Evolutionary conservation across 2,329 filamentous ascomycete genomes (phyloP).

Genomic region (Alternaria sp.): DNA sequence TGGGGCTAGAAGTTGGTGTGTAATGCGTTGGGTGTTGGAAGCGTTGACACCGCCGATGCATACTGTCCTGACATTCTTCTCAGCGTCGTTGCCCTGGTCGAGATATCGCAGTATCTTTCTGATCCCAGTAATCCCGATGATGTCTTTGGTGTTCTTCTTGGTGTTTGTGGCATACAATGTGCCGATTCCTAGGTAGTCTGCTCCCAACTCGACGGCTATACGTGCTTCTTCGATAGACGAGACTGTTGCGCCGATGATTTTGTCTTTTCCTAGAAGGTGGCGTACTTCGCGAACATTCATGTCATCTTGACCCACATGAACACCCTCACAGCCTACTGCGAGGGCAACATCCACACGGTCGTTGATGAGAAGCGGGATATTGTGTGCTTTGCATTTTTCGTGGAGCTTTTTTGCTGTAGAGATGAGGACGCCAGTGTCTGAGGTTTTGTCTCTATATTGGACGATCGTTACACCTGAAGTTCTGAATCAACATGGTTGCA

Average conservation of each 20-base stretch:
- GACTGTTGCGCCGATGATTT: constrained; percentile 91
- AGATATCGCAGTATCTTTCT: constrained; percentile 72
- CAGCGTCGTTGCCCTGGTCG: constrained; percentile 44
- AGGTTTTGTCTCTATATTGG: constrained; percentile 89
- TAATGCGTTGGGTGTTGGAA: constrained; percentile 75
- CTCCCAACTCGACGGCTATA: constrained; percentile 76
- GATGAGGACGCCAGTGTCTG: constrained; percentile 76
- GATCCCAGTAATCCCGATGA: constrained; percentile 78
- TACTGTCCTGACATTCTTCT: constrained; percentile 63
- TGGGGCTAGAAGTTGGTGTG: constrained; percentile 71
- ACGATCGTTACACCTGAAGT: constrained; percentile 75
- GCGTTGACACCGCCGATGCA: constrained; percentile 90
- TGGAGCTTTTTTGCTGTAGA: constrained; percentile 77
- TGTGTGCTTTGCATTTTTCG: constrained; percentile 70
- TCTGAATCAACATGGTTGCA: not conserved
- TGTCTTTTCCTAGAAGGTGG: constrained; percentile 74
- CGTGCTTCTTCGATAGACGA: constrained; percentile 77
- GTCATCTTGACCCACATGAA: constrained; percentile 95
- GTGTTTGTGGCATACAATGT: constrained; percentile 84
- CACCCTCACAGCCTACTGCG: constrained; percentile 86
- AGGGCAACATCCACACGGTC: constrained; percentile 90
- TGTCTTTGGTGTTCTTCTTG: constrained; percentile 86
- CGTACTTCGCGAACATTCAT: constrained; percentile 76
- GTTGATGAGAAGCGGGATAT: constrained; percentile 88
- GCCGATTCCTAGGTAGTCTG: constrained; percentile 90